Conservation (phyloP, 139 green algal genomes). For the Chlorokybus atmophyticus region DNA sequence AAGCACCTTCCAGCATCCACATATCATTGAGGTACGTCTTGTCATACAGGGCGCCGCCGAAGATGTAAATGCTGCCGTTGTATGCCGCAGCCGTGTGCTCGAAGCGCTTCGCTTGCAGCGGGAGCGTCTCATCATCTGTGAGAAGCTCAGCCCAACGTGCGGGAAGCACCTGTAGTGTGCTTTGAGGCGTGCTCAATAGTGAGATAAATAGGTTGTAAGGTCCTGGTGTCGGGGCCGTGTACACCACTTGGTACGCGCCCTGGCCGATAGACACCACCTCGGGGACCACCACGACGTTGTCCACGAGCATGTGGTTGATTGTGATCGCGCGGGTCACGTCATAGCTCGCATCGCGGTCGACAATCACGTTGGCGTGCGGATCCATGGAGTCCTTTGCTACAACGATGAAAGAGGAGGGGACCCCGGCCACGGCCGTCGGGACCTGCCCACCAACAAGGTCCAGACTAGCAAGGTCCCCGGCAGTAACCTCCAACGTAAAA, state of each 20-base stretch:
- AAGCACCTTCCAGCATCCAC: neutral
- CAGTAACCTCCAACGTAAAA: neutral
- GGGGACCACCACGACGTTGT: neutral
- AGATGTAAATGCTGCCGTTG: conserved; percentile 8
- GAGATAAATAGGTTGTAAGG: neutral
- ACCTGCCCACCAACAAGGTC: neutral
- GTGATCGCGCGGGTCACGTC: neutral
- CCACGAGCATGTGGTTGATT: neutral
- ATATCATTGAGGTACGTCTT: conserved; percentile 18
- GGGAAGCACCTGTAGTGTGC: neutral
- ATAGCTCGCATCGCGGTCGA: neutral
- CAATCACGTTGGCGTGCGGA: neutral
- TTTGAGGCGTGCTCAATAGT: neutral
- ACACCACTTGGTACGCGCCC: neutral
- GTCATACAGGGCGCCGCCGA: conserved; percentile 10
- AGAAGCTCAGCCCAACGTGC: neutral
- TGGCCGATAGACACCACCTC: neutral
- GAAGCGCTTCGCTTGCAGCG: conserved; percentile 8
- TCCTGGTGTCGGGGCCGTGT: neutral
- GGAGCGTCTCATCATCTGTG: neutral
- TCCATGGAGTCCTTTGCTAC: neutral
- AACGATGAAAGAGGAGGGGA: neutral
- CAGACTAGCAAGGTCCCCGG: neutral
- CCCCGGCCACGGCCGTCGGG: too few species aligned
- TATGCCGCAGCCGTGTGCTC: conserved; percentile 10